Conservation (phyloP, 2,329 filamentous ascomycete species). For the Cryphonectria parasitica region DNA sequence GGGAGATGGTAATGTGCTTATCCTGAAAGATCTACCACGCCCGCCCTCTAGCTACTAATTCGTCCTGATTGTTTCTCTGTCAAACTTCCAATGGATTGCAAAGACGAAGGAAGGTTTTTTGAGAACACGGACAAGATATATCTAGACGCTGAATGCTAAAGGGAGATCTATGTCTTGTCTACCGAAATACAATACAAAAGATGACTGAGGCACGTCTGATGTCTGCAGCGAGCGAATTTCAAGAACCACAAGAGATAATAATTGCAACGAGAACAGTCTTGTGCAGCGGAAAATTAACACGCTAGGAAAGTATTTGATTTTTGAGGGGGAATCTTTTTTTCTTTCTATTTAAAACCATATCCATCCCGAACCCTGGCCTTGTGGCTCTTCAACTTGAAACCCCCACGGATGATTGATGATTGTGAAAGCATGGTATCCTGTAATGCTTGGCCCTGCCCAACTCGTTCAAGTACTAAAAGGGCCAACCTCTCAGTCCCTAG, state of each 20-base stretch:
- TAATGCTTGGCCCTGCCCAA: background rate
- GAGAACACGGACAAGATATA: background rate
- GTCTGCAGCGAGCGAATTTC: background rate
- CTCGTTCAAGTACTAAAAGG: background rate
- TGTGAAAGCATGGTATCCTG: conserved; percentile 13
- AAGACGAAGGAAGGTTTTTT: background rate
- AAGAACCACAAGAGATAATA: background rate
- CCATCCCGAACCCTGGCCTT: conserved; percentile 3
- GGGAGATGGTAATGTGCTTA: too few relatives aligned
- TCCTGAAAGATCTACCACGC: too few relatives aligned
- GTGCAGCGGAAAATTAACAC: background rate
- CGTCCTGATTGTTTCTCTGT: too few relatives aligned
- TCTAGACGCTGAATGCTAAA: background rate
- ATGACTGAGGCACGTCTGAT: background rate
- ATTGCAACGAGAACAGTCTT: background rate
- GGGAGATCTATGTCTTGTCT: background rate
- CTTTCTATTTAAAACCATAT: conserved; percentile 14
- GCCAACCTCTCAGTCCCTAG: background rate
- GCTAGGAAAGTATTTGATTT: conserved; percentile 1
- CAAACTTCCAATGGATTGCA: too few relatives aligned
- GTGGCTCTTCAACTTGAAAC: conserved; percentile 12
- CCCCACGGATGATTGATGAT: background rate
- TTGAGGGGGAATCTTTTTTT: conserved; percentile 27
- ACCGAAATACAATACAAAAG: background rate
- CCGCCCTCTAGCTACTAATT: too few relatives aligned